These are phyloP conservation scores for Termitomyces sp. DNA, from an alignment of 768 basidiomycete species.

Conservation along the genomic window DNA sequence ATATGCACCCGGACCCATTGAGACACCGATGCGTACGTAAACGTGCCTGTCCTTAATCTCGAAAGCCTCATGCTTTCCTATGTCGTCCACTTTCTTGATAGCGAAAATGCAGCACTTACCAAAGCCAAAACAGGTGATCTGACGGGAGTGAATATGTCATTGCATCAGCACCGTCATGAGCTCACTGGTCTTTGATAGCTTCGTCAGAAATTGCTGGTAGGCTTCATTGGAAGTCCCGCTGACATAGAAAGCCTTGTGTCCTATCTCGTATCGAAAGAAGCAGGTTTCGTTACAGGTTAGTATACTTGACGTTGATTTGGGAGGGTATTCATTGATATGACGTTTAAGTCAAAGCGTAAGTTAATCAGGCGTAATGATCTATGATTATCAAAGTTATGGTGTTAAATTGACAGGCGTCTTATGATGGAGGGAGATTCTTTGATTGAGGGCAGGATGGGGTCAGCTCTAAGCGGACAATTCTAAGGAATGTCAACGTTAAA, in stretches of 20 bases:
- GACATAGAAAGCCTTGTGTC: constrained; percentile 33
- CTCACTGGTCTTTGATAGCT: constrained; percentile 1
- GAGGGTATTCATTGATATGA: not conserved
- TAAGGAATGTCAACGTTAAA: no score
- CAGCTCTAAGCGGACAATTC: no score
- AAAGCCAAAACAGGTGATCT: constrained; percentile 4
- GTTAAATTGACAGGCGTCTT: not conserved
- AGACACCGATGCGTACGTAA: constrained; percentile 12
- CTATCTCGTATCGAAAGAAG: constrained; percentile 27
- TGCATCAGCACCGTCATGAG: not conserved
- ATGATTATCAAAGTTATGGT: not conserved
- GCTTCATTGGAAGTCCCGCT: constrained; percentile 13
- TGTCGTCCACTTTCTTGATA: constrained; percentile 2
- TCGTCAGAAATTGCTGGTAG: constrained; percentile 3
- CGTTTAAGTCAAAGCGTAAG: not conserved
- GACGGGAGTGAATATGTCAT: not conserved
- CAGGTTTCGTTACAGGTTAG: constrained; percentile 24
- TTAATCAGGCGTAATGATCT: not conserved
- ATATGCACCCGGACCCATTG: constrained; percentile 29
- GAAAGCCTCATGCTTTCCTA: not conserved
- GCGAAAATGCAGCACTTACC: not conserved
- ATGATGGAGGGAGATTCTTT: not conserved
- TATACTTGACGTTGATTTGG: not conserved
- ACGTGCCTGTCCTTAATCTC: not conserved
- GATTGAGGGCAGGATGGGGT: no score